Evolutionary conservation across 768 basidiomycete genomes (phyloP).

Genomic region (Lactarius psammicola): DNA sequence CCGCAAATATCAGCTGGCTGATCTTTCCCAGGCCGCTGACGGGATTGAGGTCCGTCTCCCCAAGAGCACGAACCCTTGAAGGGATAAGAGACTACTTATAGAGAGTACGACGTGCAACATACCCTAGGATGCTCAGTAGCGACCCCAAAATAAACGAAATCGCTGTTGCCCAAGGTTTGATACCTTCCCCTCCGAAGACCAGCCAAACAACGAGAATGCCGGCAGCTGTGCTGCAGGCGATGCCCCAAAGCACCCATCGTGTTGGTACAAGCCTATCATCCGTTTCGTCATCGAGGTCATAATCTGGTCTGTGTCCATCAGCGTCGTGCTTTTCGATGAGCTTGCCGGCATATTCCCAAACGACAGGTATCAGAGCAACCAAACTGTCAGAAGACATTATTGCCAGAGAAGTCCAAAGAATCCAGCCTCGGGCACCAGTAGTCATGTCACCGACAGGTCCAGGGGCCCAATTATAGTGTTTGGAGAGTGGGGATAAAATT

Average conservation of each 20-base stretch:
- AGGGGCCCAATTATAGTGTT: conserved; percentile 85
- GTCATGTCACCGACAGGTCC: conserved; percentile 87
- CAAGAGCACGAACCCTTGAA: conserved; percentile 82
- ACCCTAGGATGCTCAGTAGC: conserved; percentile 87
- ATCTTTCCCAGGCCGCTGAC: conserved; percentile 94
- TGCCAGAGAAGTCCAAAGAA: conserved; percentile 93
- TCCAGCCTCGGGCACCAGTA: conserved; percentile 90
- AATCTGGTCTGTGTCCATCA: conserved; percentile 35
- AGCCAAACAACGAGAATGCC: conserved; percentile 84
- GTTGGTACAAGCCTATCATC: conserved; percentile 78
- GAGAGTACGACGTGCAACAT: conserved; percentile 30
- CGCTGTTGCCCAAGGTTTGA: conserved; percentile 92
- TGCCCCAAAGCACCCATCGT: conserved; percentile 72
- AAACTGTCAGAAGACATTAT: conserved; percentile 94
- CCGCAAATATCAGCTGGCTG: conserved; percentile 90
- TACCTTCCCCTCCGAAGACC: conserved; percentile 88
- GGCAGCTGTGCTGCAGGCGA: conserved; percentile 55
- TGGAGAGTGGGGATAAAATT: conserved; percentile 84
- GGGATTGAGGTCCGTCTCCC: conserved; percentile 93
- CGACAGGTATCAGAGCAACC: conserved; percentile 78
- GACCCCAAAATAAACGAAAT: conserved; percentile 82
- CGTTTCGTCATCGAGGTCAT: conserved; percentile 70
- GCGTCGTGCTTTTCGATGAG: conserved; percentile 30
- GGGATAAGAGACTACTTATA: not conserved
- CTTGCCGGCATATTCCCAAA: conserved; percentile 49